These are phyloP conservation scores for Phyllosticta citribraziliensis DNA, from an alignment of 2,329 filamentous ascomycete genomes.

Conservation along the genomic window DNA sequence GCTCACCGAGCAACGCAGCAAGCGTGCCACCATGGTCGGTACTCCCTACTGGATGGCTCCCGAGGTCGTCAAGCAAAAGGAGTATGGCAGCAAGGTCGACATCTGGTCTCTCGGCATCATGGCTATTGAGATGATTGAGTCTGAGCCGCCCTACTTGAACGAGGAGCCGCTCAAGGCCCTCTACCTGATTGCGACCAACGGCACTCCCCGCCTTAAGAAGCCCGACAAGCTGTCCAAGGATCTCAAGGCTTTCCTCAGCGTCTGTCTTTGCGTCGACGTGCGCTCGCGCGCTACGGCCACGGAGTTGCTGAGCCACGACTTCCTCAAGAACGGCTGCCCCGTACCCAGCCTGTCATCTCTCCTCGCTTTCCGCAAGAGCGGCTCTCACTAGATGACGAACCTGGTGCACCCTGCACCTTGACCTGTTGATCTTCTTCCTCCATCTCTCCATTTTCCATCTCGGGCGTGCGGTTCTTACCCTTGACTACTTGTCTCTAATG, in stretches of 20 bases:
- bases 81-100: conserved; percentile 96
- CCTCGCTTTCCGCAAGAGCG: conserved; percentile 70
- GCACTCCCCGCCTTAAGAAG: conserved; percentile 93
- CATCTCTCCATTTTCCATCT: background rate
- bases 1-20: conserved; percentile 90
- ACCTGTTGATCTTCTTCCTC: background rate
- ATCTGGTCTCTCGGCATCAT: conserved; percentile 99
- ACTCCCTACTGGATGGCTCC: conserved; percentile 99
- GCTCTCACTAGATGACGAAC: conserved; percentile 32
- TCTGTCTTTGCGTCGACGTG: conserved; percentile 52
- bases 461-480: background rate
- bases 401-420: background rate
- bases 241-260: conserved; percentile 90
- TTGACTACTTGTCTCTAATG: background rate
- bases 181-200: conserved; percentile 96
- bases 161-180: conserved; percentile 95
- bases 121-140: conserved; percentile 99
- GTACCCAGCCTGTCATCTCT: conserved; percentile 75
- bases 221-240: conserved; percentile 97
- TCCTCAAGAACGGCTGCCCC: conserved; percentile 75
- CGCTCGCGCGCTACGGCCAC: conserved; percentile 1
- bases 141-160: conserved; percentile 93
- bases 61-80: conserved; percentile 98
- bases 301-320: background rate
- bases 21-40: conserved; percentile 97